phyloP scores from a whole-genome alignment of 2,329 filamentous ascomycete genomes.

The Coniosporium tulheliwenetii region DNA sequence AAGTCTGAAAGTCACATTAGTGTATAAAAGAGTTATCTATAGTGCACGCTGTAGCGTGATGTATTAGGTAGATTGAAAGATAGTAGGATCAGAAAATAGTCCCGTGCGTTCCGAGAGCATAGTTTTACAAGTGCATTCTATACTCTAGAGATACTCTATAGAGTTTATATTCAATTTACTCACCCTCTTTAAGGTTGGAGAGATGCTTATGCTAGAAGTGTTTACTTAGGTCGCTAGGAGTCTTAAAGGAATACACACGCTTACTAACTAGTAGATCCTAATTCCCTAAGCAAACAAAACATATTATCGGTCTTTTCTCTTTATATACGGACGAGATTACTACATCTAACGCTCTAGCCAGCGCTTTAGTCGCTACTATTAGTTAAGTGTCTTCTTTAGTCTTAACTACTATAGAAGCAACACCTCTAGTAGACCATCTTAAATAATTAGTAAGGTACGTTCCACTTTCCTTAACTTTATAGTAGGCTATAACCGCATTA shows the following conservation, averaged over 20 bases:
- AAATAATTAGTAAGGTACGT: not conserved
- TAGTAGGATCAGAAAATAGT: not conserved
- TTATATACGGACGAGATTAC: not conserved
- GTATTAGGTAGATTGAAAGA: too few species aligned
- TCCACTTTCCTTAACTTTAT: not conserved
- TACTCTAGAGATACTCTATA: not conserved
- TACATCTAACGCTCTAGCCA: not conserved
- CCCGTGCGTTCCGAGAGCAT: not conserved
- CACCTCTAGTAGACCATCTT: not conserved
- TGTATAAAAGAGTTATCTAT: too few species aligned
- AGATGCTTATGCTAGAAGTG: not conserved
- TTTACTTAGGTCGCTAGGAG: not conserved
- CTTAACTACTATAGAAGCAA: not conserved
- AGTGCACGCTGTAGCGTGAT: too few species aligned
- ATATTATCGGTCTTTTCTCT: not conserved
- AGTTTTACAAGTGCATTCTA: not conserved
- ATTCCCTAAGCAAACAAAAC: not conserved
- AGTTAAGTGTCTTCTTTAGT: not conserved
- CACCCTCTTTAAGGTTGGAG: not conserved
- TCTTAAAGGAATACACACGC: not conserved
- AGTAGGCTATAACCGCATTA: not conserved
- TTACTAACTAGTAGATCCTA: not conserved
- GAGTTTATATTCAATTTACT: not conserved
- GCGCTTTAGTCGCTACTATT: not conserved
- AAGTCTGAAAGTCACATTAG: too few species aligned